phyloP scores from a whole-genome alignment of 129 eudicot genomes.

The Saposhnikovia divaricata region DNA sequence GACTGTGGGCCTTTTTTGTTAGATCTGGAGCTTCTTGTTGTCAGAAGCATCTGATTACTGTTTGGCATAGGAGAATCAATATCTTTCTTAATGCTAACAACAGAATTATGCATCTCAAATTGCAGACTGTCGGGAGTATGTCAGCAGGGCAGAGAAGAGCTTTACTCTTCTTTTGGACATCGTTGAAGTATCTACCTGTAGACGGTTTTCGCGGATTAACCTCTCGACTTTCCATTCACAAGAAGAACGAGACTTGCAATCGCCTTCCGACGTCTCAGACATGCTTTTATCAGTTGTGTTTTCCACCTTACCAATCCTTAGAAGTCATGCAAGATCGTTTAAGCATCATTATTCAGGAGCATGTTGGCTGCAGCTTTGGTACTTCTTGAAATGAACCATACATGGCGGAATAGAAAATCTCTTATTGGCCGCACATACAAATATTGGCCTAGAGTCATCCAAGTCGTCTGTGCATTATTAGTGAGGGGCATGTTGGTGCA shows the following conservation, averaged over 20 bases:
- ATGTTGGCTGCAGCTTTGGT: conserved; percentile 89
- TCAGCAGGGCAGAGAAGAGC: conserved; percentile 48
- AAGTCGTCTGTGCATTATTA: conserved; percentile 42
- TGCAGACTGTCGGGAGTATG: conserved; percentile 62
- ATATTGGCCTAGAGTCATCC: conserved; percentile 31
- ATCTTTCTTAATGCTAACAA: not conserved
- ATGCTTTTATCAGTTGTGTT: conserved; percentile 64
- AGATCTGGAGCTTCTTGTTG: too few relatives aligned
- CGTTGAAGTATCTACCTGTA: conserved; percentile 69
- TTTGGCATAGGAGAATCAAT: not conserved
- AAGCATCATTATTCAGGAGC: conserved; percentile 58
- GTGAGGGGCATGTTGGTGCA: conserved; percentile 73
- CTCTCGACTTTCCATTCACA: conserved; percentile 60
- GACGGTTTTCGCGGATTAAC: conserved; percentile 87
- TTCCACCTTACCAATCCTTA: conserved; percentile 65
- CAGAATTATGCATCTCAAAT: conserved; percentile 1
- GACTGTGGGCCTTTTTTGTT: too few relatives aligned
- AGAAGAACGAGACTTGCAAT: conserved; percentile 30
- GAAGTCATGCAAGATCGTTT: conserved; percentile 53
- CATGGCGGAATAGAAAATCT: not conserved
- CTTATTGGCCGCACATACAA: conserved; percentile 20
- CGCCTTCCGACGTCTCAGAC: conserved; percentile 88
- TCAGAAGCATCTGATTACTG: not conserved
- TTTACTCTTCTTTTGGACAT: conserved; percentile 93
- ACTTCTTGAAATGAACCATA: conserved; percentile 34